Percentiles rank a stretch among this genome's conserved stretches.
phyloP scores from a whole-genome alignment of 1,284 basidiomycete species.

The Tylopilus sp. region DNA sequence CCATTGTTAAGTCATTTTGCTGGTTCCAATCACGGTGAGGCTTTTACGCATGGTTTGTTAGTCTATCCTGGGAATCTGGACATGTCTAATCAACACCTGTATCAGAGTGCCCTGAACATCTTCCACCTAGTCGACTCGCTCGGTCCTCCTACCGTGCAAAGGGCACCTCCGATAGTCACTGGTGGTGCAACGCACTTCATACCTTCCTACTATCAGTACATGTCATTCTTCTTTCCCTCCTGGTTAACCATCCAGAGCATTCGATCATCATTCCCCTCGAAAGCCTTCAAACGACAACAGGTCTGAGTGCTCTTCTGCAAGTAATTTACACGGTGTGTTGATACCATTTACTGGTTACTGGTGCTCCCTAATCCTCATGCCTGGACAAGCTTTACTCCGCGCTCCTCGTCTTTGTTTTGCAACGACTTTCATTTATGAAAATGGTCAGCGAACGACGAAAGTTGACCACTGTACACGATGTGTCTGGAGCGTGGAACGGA shows the following conservation, averaged over 20 bases:
- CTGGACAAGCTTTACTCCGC: constrained; percentile 20
- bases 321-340: constrained; percentile 12
- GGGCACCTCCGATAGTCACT: background rate
- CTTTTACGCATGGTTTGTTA: background rate
- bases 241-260: constrained; percentile 17
- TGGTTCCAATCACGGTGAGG: too few species aligned
- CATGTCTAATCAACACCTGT: too few species aligned
- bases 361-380: too few species aligned
- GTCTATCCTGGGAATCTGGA: background rate
- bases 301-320: constrained; percentile 11
- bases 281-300: constrained; percentile 1
- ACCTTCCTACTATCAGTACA: constrained; percentile 6
- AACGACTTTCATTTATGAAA: constrained; percentile 13
- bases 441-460: constrained; percentile 1
- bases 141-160: background rate
- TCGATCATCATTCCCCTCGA: constrained; percentile 2
- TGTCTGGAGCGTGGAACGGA: constrained; percentile 16
- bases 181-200: constrained; percentile 7
- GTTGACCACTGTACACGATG: constrained; percentile 22
- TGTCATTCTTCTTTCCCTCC: constrained; percentile 1
- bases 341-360: too few species aligned
- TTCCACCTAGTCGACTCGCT: background rate
- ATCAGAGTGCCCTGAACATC: too few species aligned
- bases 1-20: background rate
- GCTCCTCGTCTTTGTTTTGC: constrained; percentile 13